These are phyloP conservation scores for Turritis glabra DNA, from an alignment of 345 rosid species.

Conservation along the genomic window DNA sequence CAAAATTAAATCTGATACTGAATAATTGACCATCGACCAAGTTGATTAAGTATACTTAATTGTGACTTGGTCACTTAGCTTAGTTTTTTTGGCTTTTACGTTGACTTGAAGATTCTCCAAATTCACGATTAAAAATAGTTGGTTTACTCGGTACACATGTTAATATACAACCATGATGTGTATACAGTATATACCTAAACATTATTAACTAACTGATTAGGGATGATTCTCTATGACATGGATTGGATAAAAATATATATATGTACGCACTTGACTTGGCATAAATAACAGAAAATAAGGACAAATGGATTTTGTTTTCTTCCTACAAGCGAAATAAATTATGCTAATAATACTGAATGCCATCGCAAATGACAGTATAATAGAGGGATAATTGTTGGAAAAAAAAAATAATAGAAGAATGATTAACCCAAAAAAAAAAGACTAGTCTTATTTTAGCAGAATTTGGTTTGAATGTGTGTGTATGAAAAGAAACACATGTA, in stretches of 20 bases:
- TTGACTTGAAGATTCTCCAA: conserved; percentile 15
- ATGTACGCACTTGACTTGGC: conserved; percentile 7
- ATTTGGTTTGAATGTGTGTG: not conserved
- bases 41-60: not conserved
- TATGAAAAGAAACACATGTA: not conserved
- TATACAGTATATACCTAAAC: not conserved
- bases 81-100: not conserved
- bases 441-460: conserved; percentile 17
- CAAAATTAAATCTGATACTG: not conserved
- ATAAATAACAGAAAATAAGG: not conserved
- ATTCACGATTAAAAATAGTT: not conserved
- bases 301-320: not conserved
- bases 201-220: not conserved
- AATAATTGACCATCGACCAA: not conserved
- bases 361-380: conserved; percentile 12
- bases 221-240: conserved; percentile 6
- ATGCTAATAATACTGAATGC: conserved; percentile 10
- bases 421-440: not conserved
- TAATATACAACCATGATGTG: conserved; percentile 5
- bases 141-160: conserved; percentile 6
- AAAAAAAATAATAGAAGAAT: conserved; percentile 1
- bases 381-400: not conserved
- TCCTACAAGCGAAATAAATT: not conserved
- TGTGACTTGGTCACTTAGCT: conserved; percentile 20
- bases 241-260: not conserved